These are phyloP conservation scores for Lentinula novae-zelandiae DNA, from an alignment of 1,284 basidiomycete species.

Conservation along the genomic window DNA sequence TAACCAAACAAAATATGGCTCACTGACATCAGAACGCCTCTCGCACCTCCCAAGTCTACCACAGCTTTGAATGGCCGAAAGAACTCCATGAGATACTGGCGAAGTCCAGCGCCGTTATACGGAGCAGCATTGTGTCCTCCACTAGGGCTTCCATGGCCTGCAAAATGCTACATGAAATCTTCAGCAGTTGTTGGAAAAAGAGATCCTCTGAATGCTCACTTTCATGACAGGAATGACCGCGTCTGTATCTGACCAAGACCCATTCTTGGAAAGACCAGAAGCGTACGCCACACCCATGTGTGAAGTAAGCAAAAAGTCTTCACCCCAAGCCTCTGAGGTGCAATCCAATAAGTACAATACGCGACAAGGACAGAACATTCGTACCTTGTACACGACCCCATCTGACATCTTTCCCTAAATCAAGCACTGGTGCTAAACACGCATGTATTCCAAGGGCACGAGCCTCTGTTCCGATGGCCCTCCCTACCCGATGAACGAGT, in stretches of 20 bases:
- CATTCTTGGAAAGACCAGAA: constrained; percentile 24
- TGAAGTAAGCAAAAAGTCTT: constrained; percentile 24
- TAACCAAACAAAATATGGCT: neutral
- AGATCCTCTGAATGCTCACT: constrained; percentile 10
- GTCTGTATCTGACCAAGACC: constrained; percentile 23
- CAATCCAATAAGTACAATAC: neutral
- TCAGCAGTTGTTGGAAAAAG: neutral
- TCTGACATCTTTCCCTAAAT: constrained; percentile 26
- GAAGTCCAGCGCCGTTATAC: constrained; percentile 24
- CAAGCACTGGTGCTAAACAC: constrained; percentile 27
- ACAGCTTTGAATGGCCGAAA: constrained; percentile 27
- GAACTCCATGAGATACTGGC: constrained; percentile 26
- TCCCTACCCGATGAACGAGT: constrained; percentile 22
- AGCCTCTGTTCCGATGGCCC: constrained; percentile 26
- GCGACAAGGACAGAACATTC: neutral
- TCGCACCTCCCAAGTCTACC: constrained; percentile 24
- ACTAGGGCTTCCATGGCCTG: constrained; percentile 25
- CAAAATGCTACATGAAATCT: constrained; percentile 23
- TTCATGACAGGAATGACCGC: constrained; percentile 27
- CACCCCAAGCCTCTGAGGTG: constrained; percentile 24
- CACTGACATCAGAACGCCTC: constrained; percentile 27
- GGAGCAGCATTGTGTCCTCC: constrained; percentile 27
- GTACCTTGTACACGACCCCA: constrained; percentile 28
- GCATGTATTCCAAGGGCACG: constrained; percentile 27
- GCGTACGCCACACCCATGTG: constrained; percentile 27